A percentile compares a stretch with the other conserved stretches of the same genome.
These are phyloP conservation scores for Evernia prunastri DNA, from an alignment of 495 filamentous ascomycete genomes.

Conservation along the genomic window DNA sequence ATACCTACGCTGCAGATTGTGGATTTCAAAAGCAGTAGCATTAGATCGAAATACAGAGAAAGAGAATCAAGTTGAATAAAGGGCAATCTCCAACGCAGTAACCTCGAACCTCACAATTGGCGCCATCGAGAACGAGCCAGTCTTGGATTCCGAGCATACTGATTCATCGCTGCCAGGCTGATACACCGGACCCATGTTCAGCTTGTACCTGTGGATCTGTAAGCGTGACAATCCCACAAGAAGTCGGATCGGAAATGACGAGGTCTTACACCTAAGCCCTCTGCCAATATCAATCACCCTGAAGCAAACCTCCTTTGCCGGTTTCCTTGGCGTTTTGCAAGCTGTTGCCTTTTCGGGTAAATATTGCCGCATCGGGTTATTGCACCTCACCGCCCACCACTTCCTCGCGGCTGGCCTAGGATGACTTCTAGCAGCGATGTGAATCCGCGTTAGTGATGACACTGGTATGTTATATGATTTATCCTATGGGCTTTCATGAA, in stretches of 20 bases:
- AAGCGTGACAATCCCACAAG: no score
- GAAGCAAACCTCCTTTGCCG: no score
- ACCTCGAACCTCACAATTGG: no score
- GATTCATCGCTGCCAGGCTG: background rate
- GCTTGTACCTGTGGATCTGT: background rate
- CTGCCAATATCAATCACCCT: no score
- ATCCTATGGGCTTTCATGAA: background rate
- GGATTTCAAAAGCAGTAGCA: no score
- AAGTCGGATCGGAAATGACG: background rate
- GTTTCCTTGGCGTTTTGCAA: background rate
- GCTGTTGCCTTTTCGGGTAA: background rate
- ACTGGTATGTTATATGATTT: background rate
- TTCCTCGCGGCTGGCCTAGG: no score
- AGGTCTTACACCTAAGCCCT: no score
- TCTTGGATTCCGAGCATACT: background rate
- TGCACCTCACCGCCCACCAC: background rate
- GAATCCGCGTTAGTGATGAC: background rate
- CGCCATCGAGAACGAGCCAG: no score
- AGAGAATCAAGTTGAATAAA: no score
- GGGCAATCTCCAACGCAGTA: no score
- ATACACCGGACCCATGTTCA: background rate
- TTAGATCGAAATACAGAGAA: no score
- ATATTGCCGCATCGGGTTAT: background rate
- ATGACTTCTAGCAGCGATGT: background rate
- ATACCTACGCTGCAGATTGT: no score